Conservation (phyloP, 208 protist genomes). For the Herpetomonas muscarum region DNA sequence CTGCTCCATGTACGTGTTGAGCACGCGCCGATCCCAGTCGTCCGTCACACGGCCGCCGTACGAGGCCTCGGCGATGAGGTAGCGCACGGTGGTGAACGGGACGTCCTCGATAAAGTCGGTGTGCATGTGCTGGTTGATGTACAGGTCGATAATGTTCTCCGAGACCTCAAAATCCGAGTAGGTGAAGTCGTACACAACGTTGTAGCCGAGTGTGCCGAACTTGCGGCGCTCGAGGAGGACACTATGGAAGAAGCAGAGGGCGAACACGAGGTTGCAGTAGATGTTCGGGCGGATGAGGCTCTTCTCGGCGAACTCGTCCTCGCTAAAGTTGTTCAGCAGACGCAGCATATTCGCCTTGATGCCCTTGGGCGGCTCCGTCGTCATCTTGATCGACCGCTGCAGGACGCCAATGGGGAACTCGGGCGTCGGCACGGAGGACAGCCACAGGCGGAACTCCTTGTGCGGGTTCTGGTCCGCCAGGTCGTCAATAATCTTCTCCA, state of each 20-base stretch:
- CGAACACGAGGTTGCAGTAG: slow-evolving; percentile 97
- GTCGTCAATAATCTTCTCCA: slow-evolving; percentile 97
- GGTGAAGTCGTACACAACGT: slow-evolving; percentile 99
- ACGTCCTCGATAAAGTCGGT: slow-evolving; percentile 78
- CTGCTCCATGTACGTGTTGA: slow-evolving; percentile 97
- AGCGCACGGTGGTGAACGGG: slow-evolving; percentile 96
- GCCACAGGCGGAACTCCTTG: slow-evolving; percentile 98
- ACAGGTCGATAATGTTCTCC: slow-evolving; percentile 91
- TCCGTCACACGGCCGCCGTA: slow-evolving; percentile 99
- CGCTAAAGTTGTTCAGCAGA: slow-evolving; percentile 92
- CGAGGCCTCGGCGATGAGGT: slow-evolving; percentile 97
- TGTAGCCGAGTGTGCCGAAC: slow-evolving; percentile 98
- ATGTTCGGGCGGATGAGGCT: slow-evolving; percentile 57
- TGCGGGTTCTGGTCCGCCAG: slow-evolving; percentile 88
- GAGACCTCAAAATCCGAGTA: slow-evolving; percentile 96
- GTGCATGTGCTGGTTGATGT: slow-evolving; percentile 77
- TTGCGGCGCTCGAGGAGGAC: slow-evolving; percentile 98
- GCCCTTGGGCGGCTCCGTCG: slow-evolving; percentile 98
- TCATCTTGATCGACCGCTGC: slow-evolving; percentile 98
- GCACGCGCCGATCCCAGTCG: slow-evolving; percentile 95
- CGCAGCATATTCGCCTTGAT: slow-evolving; percentile 97
- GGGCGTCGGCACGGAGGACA: slow-evolving; percentile 96
- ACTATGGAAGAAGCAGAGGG: slow-evolving; percentile 97
- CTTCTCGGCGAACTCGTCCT: slow-evolving; percentile 86
- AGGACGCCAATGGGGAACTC: slow-evolving; percentile 97